Evolutionary conservation across 306 rosid species (phyloP).

Genomic region (Hippophae tibetana): DNA sequence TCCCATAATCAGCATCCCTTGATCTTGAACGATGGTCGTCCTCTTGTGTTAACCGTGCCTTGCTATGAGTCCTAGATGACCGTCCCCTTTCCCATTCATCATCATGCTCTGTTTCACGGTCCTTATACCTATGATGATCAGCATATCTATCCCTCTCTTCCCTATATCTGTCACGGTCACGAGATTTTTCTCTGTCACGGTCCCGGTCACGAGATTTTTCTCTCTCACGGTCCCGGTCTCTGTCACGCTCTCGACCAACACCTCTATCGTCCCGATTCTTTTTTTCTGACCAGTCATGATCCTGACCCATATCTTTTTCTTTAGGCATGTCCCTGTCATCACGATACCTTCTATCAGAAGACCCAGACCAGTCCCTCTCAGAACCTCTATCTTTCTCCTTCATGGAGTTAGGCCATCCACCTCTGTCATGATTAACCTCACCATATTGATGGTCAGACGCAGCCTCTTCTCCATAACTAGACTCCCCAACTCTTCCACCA

Average conservation of each 20-base stretch:
- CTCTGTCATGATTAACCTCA: conserved; percentile 34
- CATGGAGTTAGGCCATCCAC: conserved; percentile 21
- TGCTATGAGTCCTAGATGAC: conserved; percentile 36
- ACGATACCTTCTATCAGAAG: conserved; percentile 39
- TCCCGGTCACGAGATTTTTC: conserved; percentile 55
- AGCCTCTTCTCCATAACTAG: conserved; percentile 40
- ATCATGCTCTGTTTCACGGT: conserved; percentile 29
- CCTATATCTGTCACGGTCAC: conserved; percentile 39
- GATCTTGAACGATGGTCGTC: conserved; percentile 36
- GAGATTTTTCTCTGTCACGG: conserved; percentile 39
- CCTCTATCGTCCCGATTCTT: conserved; percentile 51
- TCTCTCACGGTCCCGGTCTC: conserved; percentile 43
- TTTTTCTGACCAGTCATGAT: conserved; percentile 28
- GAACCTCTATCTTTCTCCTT: conserved; percentile 40
- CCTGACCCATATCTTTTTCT: conserved; percentile 57
- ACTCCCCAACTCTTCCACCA: conserved; percentile 32
- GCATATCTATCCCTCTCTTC: conserved; percentile 33
- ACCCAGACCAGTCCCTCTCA: conserved; percentile 37
- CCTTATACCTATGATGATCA: conserved; percentile 43
- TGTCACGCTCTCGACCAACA: conserved; percentile 49
- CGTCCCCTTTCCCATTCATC: conserved; percentile 47
- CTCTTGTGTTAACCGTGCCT: conserved; percentile 28
- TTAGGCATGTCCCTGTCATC: conserved; percentile 47
- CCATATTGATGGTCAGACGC: conserved; percentile 41
- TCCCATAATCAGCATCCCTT: conserved; percentile 42